A percentile compares a stretch with the other conserved stretches of the same genome.
phyloP scores from a whole-genome alignment of 257 asterid genomes.

The Nicotiana tabacum region DNA sequence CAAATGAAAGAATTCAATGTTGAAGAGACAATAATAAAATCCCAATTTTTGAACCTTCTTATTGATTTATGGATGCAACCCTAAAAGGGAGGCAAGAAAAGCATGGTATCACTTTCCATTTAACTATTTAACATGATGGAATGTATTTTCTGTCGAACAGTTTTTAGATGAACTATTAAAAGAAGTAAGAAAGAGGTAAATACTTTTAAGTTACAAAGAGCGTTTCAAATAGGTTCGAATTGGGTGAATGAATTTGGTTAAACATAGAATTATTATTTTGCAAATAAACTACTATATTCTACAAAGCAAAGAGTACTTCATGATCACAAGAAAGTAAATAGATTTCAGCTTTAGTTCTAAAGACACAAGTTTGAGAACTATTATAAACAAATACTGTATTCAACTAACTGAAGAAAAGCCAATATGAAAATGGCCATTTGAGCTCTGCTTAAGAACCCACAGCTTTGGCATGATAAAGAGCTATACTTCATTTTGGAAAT shows the following conservation, averaged over 20 bases:
- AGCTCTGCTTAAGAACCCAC: constrained; percentile 7
- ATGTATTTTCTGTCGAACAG: constrained; percentile 36
- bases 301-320: constrained; percentile 18
- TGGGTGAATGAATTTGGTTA: constrained; percentile 73
- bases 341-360: not conserved
- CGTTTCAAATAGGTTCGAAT: constrained; percentile 50
- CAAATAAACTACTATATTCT: constrained; percentile 24
- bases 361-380: not conserved
- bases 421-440: constrained; percentile 22
- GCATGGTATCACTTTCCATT: constrained; percentile 44
- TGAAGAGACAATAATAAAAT: constrained; percentile 4
- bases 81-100: constrained; percentile 43
- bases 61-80: constrained; percentile 13
- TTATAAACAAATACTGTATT: not conserved
- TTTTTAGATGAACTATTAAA: constrained; percentile 13
- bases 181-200: not conserved
- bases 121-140: constrained; percentile 56
- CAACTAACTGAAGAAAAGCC: not conserved
- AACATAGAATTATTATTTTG: constrained; percentile 38
- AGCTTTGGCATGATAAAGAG: constrained; percentile 3
- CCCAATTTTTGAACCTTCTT: constrained; percentile 20
- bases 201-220: constrained; percentile 32
- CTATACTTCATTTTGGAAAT: not conserved
- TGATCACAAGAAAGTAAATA: constrained; percentile 21
- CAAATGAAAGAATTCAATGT: not conserved